Evolutionary conservation across 768 basidiomycete species (phyloP).

Genomic region (Kwoniella sp.): DNA sequence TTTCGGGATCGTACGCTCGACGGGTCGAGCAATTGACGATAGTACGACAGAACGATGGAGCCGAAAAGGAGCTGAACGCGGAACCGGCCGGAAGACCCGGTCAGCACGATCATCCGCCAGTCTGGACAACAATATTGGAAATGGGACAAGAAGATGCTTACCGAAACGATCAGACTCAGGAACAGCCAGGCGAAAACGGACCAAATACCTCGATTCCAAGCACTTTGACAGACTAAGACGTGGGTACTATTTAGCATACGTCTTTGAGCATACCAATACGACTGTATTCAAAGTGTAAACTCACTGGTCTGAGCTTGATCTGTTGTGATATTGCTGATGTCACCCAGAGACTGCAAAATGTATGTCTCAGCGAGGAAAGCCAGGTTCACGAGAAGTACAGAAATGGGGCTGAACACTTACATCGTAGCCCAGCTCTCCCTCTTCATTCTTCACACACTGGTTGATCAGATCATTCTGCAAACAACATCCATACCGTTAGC

Average conservation of each 20-base stretch:
- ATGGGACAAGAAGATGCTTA: slow-evolving; percentile 58
- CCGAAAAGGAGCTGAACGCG: slow-evolving; percentile 62
- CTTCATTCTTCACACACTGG: slow-evolving; percentile 39
- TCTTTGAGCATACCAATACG: not conserved
- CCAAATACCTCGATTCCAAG: slow-evolving; percentile 71
- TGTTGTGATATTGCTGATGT: slow-evolving; percentile 16
- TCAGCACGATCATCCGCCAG: slow-evolving; percentile 52
- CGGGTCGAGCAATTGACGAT: slow-evolving; percentile 75
- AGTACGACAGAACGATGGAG: slow-evolving; percentile 69
- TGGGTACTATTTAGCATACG: not conserved
- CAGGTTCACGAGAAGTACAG: not conserved
- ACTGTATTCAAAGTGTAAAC: not conserved
- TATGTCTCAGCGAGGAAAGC: not conserved
- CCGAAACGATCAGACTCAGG: slow-evolving; percentile 60
- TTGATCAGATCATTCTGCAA: slow-evolving; percentile 37
- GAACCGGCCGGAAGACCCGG: not conserved
- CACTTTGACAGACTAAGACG: slow-evolving; percentile 65
- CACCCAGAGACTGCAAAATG: slow-evolving; percentile 18
- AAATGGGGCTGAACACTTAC: slow-evolving; percentile 19
- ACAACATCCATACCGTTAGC: not conserved
- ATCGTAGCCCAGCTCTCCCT: slow-evolving; percentile 16
- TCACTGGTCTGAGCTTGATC: slow-evolving; percentile 32
- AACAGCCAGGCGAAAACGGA: slow-evolving; percentile 68
- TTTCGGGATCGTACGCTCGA: slow-evolving; percentile 56
- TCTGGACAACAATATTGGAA: not conserved